Evolutionary conservation across 192 early-diverging fungal genomes (phyloP), one percentile per base, ranked within the genome.

Genomic region (Mortierella alpina): DNA sequence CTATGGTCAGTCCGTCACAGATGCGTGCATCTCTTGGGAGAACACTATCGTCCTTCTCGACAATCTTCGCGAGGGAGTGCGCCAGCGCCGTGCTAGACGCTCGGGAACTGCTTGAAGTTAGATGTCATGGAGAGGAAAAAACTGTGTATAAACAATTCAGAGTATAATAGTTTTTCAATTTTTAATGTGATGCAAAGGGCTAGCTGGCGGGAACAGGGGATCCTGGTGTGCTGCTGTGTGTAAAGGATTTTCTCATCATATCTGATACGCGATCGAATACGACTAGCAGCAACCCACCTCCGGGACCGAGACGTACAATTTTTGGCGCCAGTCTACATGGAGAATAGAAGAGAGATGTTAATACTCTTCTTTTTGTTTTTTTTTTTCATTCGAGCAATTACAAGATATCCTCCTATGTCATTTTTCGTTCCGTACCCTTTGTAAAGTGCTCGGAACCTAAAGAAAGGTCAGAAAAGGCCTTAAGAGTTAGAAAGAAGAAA

Each of bases 21-120:
- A 98, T 85, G 95, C 94, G 6, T 98, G 96, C 82, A 93, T 98
- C 75, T 85, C 89, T 60, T 99, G 95, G 95, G 95, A 96, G 47
- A 89, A 91, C 67, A 99, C 97, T 0, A 90, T 93, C 14, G 77
- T 90, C 18, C 88, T 93, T 23, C 86, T 98, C 10, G 90, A 96
- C 12, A 84, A 83, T 42, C 83, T 96, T 66, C 83, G 89, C 47
- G 90, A 92, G 74, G 94, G 89, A 81, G 93, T 96, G 31, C 89
- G 86, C 61, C 84, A 86, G 62, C 87, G 94, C 59, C 88, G 93
- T 45, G 70, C 73, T 47, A 75, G 83, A 54, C 66, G 67, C 61
- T 44, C 63, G 9, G 62, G 72, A 54, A 75, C 56, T 50, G 75
- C 77, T 51, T 72, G 72, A 80, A 54, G 11, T 18, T 18, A 46